Evolutionary conservation across 2,329 filamentous ascomycete genomes (phyloP).

Genomic region (Apiospora arundinis): DNA sequence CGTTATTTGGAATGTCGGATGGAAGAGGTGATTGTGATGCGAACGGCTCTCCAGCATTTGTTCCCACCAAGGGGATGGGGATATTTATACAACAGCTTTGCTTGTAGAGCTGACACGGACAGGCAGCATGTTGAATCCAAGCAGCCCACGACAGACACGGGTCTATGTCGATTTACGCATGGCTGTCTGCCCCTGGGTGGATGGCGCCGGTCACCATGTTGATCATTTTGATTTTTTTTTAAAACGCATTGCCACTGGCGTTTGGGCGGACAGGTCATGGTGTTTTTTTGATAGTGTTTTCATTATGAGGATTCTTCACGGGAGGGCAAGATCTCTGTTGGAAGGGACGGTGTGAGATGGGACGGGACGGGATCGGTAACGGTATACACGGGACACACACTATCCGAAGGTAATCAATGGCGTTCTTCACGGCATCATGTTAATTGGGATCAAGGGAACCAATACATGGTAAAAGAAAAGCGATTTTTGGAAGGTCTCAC

Average conservation of each 20-base stretch:
- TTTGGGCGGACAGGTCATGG: background rate
- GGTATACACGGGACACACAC: constrained; percentile 8
- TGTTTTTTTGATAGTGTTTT: background rate
- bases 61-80: background rate
- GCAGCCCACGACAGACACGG: background rate
- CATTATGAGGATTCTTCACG: background rate
- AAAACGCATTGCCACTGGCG: constrained; percentile 15
- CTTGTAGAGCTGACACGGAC: background rate
- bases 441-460: background rate
- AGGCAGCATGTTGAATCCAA: background rate
- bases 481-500: background rate
- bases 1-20: constrained; percentile 75
- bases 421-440: constrained; percentile 16
- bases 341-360: background rate
- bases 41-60: background rate
- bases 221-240: background rate
- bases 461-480: constrained; percentile 17
- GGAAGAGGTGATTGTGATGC: constrained; percentile 55
- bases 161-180: background rate
- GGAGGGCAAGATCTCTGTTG: background rate
- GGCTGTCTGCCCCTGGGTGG: background rate
- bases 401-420: background rate
- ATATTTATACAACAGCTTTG: background rate
- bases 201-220: background rate
- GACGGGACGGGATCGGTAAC: background rate